These are phyloP conservation scores for Purpureocillium takamizusanense DNA, from an alignment of 2,329 filamentous ascomycete genomes.

Conservation along the genomic window DNA sequence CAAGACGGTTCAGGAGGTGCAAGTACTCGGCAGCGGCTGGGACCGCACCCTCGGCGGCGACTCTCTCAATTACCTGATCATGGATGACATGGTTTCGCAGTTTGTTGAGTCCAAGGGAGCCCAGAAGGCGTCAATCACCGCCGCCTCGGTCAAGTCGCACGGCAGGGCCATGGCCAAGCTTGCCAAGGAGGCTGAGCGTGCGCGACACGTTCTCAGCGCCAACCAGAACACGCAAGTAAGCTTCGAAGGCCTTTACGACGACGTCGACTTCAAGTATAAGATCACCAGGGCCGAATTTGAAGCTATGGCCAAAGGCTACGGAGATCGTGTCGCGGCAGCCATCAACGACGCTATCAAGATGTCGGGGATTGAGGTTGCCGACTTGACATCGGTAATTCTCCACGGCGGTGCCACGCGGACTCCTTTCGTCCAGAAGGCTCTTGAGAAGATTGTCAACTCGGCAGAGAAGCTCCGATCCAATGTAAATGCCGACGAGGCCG, in stretches of 20 bases:
- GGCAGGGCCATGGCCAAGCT: constrained; percentile 82
- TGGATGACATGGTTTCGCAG: constrained; percentile 78
- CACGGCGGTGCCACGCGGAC: constrained; percentile 86
- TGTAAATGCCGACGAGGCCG: constrained; percentile 94
- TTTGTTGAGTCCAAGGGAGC: constrained; percentile 64
- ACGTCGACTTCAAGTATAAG: constrained; percentile 91
- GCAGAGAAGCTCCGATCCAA: constrained; percentile 79
- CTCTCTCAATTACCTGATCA: constrained; percentile 74
- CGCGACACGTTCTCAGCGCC: constrained; percentile 85
- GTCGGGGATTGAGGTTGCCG: constrained; percentile 62
- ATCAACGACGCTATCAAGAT: constrained; percentile 66
- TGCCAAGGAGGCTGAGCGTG: constrained; percentile 82
- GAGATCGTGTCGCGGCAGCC: constrained; percentile 57
- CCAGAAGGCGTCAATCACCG: constrained; percentile 53
- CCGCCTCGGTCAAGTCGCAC: constrained; percentile 58
- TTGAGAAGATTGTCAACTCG: constrained; percentile 66
- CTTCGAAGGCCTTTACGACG: constrained; percentile 86
- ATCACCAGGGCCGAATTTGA: constrained; percentile 75
- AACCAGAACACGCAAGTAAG: constrained; percentile 73
- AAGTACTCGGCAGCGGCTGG: constrained; percentile 79
- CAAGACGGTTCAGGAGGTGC: constrained; percentile 95
- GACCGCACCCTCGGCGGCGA: constrained; percentile 87
- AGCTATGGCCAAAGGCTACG: constrained; percentile 59
- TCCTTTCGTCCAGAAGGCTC: constrained; percentile 84
- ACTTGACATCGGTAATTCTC: constrained; percentile 85